Evolutionary conservation across 805 yeast genomes (phyloP).

Genomic region (Ogataea kodamae): DNA sequence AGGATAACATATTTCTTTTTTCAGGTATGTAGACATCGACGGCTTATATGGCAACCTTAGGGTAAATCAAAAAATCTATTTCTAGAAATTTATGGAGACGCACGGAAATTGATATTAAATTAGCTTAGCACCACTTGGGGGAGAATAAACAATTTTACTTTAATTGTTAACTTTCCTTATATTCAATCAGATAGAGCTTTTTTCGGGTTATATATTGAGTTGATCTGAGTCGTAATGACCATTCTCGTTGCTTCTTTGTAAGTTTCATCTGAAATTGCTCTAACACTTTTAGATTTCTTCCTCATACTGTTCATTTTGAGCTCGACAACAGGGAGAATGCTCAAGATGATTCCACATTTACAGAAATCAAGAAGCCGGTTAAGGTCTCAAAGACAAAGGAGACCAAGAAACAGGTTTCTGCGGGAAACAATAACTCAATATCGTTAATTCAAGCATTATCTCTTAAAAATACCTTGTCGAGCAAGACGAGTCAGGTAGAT

Average conservation of each 20-base stretch:
- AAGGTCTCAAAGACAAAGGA: constrained; percentile 11
- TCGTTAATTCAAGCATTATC: constrained; percentile 27
- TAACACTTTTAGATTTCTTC: constrained; percentile 47
- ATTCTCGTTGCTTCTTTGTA: constrained; percentile 67
- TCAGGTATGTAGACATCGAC: constrained; percentile 3
- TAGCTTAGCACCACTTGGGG: no score
- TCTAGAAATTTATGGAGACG: constrained; percentile 3
- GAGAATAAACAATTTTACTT: no score
- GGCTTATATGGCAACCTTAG: constrained; percentile 4
- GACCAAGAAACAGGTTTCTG: constrained; percentile 7
- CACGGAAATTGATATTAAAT: no score
- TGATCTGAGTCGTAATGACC: constrained; percentile 45
- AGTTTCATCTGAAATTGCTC: constrained; percentile 28
- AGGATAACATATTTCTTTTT: constrained; percentile 16
- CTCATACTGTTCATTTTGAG: constrained; percentile 70
- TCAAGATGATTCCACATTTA: constrained; percentile 17
- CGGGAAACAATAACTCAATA: constrained; percentile 18
- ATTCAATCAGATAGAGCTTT: no score
- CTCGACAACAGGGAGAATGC: constrained; percentile 28
- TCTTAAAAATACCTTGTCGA: constrained; percentile 10
- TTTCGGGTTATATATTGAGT: no score
- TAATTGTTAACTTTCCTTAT: no score
- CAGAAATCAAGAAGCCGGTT: constrained; percentile 29
- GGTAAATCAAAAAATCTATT: neutral
- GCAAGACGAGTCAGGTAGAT: constrained; percentile 11